Evolutionary conservation across 2,329 filamentous ascomycete species (phyloP).

Genomic region (Microdochium paspali): DNA sequence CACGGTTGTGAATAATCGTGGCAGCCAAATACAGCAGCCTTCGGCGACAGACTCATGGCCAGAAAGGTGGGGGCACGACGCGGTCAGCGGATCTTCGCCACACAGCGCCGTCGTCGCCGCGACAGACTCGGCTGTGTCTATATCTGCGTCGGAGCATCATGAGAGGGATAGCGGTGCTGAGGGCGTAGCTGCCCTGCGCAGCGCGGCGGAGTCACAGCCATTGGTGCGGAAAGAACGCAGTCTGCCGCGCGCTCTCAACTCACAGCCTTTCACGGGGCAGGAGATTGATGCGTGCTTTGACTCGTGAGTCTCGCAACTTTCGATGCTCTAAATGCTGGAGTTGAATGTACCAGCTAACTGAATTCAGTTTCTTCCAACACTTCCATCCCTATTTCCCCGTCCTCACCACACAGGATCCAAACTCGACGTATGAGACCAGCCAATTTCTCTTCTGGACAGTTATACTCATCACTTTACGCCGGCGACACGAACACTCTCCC

Average conservation of each 20-base stretch:
- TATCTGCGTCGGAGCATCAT: not conserved
- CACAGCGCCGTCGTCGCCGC: not conserved
- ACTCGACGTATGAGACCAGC: not conserved
- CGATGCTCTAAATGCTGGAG: too few species aligned
- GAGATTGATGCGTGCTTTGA: not conserved
- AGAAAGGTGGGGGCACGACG: not conserved
- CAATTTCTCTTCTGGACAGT: not conserved
- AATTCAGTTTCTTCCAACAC: not conserved
- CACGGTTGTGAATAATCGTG: not conserved
- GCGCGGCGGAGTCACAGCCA: too few species aligned
- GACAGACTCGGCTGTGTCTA: not conserved
- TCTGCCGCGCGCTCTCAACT: not conserved
- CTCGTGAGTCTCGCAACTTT: too few species aligned
- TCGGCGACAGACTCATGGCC: not conserved
- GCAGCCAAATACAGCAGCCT: not conserved
- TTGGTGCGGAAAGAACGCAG: not conserved
- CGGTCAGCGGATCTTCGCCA: not conserved
- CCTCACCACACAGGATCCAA: not conserved
- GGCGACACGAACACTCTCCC: not conserved
- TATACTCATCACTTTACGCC: not conserved
- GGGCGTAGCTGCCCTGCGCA: too few species aligned
- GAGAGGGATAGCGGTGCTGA: too few species aligned
- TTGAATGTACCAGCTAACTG: too few species aligned
- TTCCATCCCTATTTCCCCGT: not conserved
- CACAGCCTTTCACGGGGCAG: not conserved